phyloP scores from a whole-genome alignment of 345 rosid genomes.

The Brassica juncea region DNA sequence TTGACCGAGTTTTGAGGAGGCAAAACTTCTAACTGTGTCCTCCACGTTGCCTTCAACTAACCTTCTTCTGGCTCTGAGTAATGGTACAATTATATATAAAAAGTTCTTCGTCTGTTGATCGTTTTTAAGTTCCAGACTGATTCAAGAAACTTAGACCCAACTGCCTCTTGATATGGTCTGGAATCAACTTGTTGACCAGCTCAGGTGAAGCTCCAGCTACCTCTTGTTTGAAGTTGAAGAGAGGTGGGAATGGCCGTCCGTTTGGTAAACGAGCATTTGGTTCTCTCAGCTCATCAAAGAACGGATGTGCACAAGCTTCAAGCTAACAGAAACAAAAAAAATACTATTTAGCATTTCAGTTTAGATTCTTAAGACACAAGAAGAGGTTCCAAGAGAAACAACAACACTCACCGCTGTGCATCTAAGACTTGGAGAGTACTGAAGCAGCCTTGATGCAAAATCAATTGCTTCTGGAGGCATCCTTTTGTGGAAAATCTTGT shows the following conservation, averaged over 20 bases:
- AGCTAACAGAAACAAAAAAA: slow-evolving; percentile 34
- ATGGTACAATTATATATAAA: slow-evolving; percentile 35
- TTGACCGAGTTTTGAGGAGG: slow-evolving; percentile 21
- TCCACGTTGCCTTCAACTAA: slow-evolving; percentile 24
- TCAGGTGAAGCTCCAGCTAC: slow-evolving; percentile 74
- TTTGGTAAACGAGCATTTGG: slow-evolving; percentile 62
- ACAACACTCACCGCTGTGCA: slow-evolving; percentile 73
- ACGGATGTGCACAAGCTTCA: slow-evolving; percentile 72
- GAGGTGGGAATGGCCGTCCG: slow-evolving; percentile 60
- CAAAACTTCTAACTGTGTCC: slow-evolving; percentile 16
- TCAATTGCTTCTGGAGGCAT: slow-evolving; percentile 94
- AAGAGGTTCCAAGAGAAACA: background rate
- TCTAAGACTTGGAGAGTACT: slow-evolving; percentile 86
- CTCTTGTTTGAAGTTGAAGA: slow-evolving; percentile 73
- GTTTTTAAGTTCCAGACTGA: slow-evolving; percentile 61
- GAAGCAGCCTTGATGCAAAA: slow-evolving; percentile 77
- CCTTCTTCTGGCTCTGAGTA: slow-evolving; percentile 28
- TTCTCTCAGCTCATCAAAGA: slow-evolving; percentile 67
- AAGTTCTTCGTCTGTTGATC: slow-evolving; percentile 5
- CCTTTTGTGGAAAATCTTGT: slow-evolving; percentile 83
- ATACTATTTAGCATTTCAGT: slow-evolving; percentile 1
- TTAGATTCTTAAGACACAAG: background rate
- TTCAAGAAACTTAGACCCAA: slow-evolving; percentile 73
- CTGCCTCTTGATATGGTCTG: slow-evolving; percentile 78
- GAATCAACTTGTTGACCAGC: slow-evolving; percentile 78